Evolutionary conservation across 2,329 filamentous ascomycete species (phyloP).

Genomic region (Hypoxylon sp.): DNA sequence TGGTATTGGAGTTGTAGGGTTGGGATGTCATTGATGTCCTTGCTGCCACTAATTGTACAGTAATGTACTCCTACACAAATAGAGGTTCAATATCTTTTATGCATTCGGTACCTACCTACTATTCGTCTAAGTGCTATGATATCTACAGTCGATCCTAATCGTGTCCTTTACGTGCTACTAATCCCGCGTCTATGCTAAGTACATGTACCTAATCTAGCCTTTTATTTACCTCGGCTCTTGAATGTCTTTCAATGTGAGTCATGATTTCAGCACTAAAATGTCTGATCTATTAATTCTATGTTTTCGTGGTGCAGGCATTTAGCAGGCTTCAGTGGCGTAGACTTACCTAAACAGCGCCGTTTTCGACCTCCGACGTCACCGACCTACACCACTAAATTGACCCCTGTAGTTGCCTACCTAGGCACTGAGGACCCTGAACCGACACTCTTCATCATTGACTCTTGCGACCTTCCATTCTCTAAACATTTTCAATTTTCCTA

Average conservation of each 20-base stretch:
- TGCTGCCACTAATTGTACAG: constrained; percentile 12
- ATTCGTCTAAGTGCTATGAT: neutral
- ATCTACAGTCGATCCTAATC: neutral
- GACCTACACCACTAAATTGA: constrained; percentile 24
- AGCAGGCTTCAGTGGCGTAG: constrained; percentile 3
- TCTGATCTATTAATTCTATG: neutral
- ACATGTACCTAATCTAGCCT: too few relatives aligned
- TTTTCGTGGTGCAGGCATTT: neutral
- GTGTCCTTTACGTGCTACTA: neutral
- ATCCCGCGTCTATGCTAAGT: neutral
- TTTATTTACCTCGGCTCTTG: neutral
- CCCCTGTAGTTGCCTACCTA: constrained; percentile 6
- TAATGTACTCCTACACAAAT: constrained; percentile 15
- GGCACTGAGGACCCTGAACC: neutral
- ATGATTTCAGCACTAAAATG: neutral
- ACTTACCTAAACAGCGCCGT: constrained; percentile 1
- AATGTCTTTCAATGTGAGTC: neutral
- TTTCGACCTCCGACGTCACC: constrained; percentile 51
- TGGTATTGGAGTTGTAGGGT: constrained; percentile 13
- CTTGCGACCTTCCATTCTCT: constrained; percentile 6
- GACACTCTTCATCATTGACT: constrained; percentile 1
- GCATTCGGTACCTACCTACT: too few relatives aligned
- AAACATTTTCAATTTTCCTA: neutral
- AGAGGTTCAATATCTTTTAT: constrained; percentile 27
- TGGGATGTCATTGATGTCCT: constrained; percentile 8